These are phyloP conservation scores for Ascochyta fabae DNA, from an alignment of 2,329 filamentous ascomycete genomes.

Conservation along the genomic window DNA sequence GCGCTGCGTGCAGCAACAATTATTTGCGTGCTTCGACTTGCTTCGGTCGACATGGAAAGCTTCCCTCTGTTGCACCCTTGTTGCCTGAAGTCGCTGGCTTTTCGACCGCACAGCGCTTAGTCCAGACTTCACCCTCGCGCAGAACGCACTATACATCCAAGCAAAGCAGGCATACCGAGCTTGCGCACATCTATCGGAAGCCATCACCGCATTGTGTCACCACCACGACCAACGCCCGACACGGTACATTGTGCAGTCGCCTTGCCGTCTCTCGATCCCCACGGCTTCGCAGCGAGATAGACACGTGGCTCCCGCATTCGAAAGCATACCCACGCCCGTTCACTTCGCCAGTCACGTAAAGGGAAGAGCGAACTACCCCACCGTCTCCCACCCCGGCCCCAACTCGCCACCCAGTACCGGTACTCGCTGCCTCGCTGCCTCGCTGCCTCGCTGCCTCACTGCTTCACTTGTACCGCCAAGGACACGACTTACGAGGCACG, in stretches of 20 bases:
- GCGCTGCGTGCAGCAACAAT: slow-evolving; percentile 32
- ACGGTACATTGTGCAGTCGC: slow-evolving; percentile 9
- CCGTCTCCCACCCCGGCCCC: slow-evolving; percentile 23
- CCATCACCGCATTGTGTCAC: slow-evolving; percentile 22
- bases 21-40: slow-evolving; percentile 32
- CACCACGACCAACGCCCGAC: slow-evolving; percentile 10
- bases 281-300: not conserved
- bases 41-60: slow-evolving; percentile 28
- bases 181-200: slow-evolving; percentile 19
- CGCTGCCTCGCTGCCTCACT: not conserved
- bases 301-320: not conserved
- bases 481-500: not conserved
- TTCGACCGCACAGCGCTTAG: not conserved
- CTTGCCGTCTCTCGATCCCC: not conserved
- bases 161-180: slow-evolving; percentile 16
- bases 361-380: slow-evolving; percentile 13
- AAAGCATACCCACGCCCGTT: not conserved
- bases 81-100: not conserved
- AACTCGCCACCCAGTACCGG: slow-evolving; percentile 19
- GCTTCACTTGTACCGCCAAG: not conserved
- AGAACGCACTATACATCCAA: slow-evolving; percentile 2
- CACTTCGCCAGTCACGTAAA: not conserved
- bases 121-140: not conserved
- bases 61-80: slow-evolving; percentile 8
- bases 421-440: too few relatives aligned